These are phyloP conservation scores for Saccharomycopsis sp. DNA, from an alignment of 805 yeast genomes.

Conservation along the genomic window DNA sequence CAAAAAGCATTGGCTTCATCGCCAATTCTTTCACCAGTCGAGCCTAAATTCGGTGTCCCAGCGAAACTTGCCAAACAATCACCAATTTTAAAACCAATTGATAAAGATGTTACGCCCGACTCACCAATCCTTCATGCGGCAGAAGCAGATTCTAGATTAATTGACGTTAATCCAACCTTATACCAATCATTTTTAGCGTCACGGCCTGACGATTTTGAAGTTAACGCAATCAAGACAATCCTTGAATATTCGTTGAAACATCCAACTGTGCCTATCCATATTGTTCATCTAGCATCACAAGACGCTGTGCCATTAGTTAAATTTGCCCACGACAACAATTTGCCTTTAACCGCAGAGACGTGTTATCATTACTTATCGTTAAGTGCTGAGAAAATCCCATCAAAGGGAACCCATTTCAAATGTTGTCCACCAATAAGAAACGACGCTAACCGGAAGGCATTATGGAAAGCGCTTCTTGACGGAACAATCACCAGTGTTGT, in stretches of 20 bases:
- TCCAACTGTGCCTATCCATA: conserved; percentile 68
- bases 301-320: conserved; percentile 70
- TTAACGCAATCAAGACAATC: conserved; percentile 72
- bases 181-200: conserved; percentile 74
- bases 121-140: conserved; percentile 41
- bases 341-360: conserved; percentile 81
- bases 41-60: conserved; percentile 46
- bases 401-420: conserved; percentile 76
- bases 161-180: conserved; percentile 48
- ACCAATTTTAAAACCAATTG: conserved; percentile 18
- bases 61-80: conserved; percentile 21
- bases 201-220: conserved; percentile 83
- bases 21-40: conserved; percentile 50
- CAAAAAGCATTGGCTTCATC: conserved; percentile 48
- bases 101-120: conserved; percentile 22
- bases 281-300: conserved; percentile 84
- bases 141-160: conserved; percentile 34
- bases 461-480: conserved; percentile 72
- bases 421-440: conserved; percentile 94
- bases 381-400: conserved; percentile 69
- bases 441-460: conserved; percentile 56
- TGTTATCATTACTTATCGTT: conserved; percentile 88
- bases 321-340: conserved; percentile 47
- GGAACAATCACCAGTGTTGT: conserved; percentile 77
- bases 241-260: conserved; percentile 38